Conservation (phyloP, 78 protist genomes). For the Dictyostelium discoideum region DNA sequence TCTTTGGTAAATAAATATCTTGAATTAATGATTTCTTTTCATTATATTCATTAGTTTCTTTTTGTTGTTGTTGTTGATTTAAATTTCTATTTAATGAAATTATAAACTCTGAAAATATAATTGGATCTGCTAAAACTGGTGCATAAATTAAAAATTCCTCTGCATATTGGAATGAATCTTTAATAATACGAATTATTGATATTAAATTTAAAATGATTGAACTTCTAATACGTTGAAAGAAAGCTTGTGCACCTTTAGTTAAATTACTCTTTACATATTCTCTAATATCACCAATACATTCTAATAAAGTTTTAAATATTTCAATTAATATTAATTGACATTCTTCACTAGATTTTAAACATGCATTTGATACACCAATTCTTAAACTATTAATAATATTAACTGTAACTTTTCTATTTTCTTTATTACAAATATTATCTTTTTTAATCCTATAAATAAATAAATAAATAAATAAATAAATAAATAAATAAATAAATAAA, state of each 20-base stretch:
- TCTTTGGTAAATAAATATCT: constrained; percentile 1
- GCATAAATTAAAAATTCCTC: constrained; percentile 15
- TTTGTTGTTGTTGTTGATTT: background rate
- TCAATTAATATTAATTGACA: background rate
- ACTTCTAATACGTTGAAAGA: background rate
- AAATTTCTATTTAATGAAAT: background rate
- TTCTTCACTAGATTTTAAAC: background rate
- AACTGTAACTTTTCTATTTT: constrained; percentile 19
- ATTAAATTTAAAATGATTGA: background rate
- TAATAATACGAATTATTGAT: background rate
- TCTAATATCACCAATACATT: constrained; percentile 4
- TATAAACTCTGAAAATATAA: constrained; percentile 23
- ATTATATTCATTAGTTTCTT: background rate
- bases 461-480: background rate
- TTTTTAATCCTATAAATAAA: background rate
- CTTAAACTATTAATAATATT: constrained; percentile 24
- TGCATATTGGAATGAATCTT: background rate
- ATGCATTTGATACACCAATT: constrained; percentile 20
- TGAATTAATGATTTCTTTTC: background rate
- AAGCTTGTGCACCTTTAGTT: background rate
- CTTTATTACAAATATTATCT: constrained; percentile 3
- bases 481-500: background rate
- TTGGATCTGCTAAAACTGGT: constrained; percentile 24
- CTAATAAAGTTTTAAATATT: constrained; percentile 13
- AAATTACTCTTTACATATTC: constrained; percentile 8